These are phyloP conservation scores for Diophrys sp. DNA, from an alignment of 73 alveolate genomes.

Conservation along the genomic window DNA sequence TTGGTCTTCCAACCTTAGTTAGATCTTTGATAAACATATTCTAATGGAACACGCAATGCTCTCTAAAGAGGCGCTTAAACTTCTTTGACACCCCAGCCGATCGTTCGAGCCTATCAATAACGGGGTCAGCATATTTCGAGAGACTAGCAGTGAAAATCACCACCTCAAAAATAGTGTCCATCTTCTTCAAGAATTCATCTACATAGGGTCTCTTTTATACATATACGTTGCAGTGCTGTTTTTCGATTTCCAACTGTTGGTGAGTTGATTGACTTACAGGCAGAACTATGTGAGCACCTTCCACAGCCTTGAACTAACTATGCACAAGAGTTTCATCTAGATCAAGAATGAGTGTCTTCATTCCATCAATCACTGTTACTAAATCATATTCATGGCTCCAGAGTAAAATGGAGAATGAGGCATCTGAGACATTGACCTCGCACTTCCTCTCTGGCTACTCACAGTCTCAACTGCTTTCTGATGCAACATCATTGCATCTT, in stretches of 20 bases:
- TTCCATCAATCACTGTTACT: conserved; percentile 6
- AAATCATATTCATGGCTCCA: not conserved
- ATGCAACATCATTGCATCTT: not conserved
- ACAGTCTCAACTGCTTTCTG: not conserved
- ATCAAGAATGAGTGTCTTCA: conserved; percentile 63
- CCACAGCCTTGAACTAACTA: conserved; percentile 64
- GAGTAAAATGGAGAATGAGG: not conserved
- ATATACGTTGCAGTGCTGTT: conserved; percentile 54
- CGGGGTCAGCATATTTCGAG: conserved; percentile 68
- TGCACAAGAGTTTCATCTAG: conserved; percentile 71
- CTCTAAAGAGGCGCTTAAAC: conserved; percentile 5
- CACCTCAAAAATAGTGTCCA: conserved; percentile 59
- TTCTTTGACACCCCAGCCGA: conserved; percentile 39
- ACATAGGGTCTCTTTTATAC: conserved; percentile 87
- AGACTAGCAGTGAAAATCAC: conserved; percentile 73
- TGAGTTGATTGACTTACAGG: conserved; percentile 16
- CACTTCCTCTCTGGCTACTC: not conserved
- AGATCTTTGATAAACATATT: conserved; percentile 9
- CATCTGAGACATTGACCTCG: not conserved
- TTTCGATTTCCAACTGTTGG: conserved; percentile 26
- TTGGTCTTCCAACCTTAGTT: conserved; percentile 18
- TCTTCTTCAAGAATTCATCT: conserved; percentile 73
- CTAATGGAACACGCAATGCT: conserved; percentile 16
- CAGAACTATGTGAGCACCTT: conserved; percentile 48
- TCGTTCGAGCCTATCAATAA: conserved; percentile 43